A percentile compares a stretch with the other conserved stretches of the same genome.
Evolutionary conservation across 192 early-diverging fungal genomes (phyloP).

Genomic region (Coemansia sp.): DNA sequence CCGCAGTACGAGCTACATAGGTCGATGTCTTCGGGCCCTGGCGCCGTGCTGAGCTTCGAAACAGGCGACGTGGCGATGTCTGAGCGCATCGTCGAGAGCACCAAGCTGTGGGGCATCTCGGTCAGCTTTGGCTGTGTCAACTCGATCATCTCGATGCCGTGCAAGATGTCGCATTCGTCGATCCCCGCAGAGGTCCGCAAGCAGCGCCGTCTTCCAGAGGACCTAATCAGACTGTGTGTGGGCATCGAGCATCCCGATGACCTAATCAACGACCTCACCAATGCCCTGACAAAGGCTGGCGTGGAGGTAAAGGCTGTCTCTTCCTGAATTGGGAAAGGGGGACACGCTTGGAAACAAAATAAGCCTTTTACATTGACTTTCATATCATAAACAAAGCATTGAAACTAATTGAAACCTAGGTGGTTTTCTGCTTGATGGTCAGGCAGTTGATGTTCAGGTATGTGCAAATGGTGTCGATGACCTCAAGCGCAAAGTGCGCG

Average conservation of each 20-base stretch:
- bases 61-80: constrained; percentile 82
- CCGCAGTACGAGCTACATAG: constrained; percentile 84
- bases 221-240: constrained; percentile 93
- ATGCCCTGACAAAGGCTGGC: constrained; percentile 70
- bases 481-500: constrained; percentile 68
- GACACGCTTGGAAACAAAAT: neutral
- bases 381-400: neutral
- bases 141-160: constrained; percentile 97
- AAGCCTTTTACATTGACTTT: neutral
- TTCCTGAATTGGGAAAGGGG: neutral
- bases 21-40: constrained; percentile 79
- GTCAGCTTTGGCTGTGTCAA: constrained; percentile 99
- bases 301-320: constrained; percentile 25
- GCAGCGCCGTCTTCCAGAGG: constrained; percentile 90
- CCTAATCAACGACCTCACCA: constrained; percentile 83
- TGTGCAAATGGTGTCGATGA: constrained; percentile 73
- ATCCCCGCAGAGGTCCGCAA: constrained; percentile 90
- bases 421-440: constrained; percentile 66
- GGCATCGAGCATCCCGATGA: constrained; percentile 96
- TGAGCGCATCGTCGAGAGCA: constrained; percentile 80
- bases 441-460: constrained; percentile 81
- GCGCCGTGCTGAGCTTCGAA: constrained; percentile 94
- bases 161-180: constrained; percentile 95
- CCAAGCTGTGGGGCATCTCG: constrained; percentile 86
- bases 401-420: neutral